These are phyloP conservation scores for Cladosporium cucumerinum DNA, from an alignment of 2,329 filamentous ascomycete species.

Conservation along the genomic window DNA sequence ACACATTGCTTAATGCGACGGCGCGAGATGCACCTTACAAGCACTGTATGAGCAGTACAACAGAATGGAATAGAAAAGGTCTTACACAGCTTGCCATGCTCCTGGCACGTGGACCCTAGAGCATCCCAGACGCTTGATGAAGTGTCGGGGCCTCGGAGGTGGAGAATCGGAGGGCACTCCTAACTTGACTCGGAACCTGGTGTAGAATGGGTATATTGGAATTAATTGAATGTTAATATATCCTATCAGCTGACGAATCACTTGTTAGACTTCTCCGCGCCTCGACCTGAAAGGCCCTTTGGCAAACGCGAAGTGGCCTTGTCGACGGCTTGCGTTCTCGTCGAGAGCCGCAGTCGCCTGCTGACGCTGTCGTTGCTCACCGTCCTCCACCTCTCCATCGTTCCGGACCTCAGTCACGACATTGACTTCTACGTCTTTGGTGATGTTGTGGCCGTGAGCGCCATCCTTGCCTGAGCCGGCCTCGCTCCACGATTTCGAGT, in stretches of 20 bases:
- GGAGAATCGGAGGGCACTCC: not conserved
- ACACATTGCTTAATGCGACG: constrained; percentile 1
- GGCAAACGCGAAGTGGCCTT: constrained; percentile 7
- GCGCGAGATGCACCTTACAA: not conserved
- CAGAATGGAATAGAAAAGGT: not conserved
- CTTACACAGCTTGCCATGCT: not conserved
- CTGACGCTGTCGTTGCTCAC: not conserved
- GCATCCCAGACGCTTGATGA: not conserved
- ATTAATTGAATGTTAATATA: not conserved
- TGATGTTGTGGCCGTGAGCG: not conserved
- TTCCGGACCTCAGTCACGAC: not conserved
- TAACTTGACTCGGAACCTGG: not conserved
- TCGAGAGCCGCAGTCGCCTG: constrained; percentile 4
- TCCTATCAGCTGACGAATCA: not conserved
- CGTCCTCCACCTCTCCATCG: not conserved
- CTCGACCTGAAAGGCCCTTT: not conserved
- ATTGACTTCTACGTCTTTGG: constrained; percentile 2
- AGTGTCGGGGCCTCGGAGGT: no score
- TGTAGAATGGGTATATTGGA: not conserved
- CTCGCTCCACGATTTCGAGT: constrained; percentile 3
- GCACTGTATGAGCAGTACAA: not conserved
- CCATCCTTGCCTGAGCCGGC: not conserved
- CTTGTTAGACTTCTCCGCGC: not conserved
- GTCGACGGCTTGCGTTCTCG: not conserved
- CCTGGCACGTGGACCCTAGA: not conserved